Base-by-base conservation (phyloP, 2,329 filamentous ascomycete genomes). In the Pestalotiopsis fici region DNA sequence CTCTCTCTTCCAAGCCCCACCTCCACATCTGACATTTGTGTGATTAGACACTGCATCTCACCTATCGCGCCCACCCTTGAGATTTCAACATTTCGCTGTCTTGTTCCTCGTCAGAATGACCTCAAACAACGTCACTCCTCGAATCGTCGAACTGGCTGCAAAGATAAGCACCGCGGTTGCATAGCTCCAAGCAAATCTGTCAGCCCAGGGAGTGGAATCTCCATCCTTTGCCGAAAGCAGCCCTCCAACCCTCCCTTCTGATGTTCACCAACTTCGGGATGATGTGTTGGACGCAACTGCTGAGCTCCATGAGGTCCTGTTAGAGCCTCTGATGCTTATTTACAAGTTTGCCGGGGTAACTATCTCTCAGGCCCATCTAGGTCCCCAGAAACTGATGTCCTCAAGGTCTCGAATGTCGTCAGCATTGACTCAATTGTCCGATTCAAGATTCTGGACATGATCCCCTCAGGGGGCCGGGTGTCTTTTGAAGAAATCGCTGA, bases 371-470 rank as follows among this genome's bases (percentile, higher is more conserved):
- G 2, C 15, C 13, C 4, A 47, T 11, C 27, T 31, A 12, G 23
- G 9, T 57, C 6, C 55, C 27, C n/a, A 57, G 55, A 57, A 57
- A 25, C 55, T 57, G 15, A 57, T 57, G 55, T 57, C 15, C 55
- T 57, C n/a, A 57, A 57, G 55, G 55, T 31, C n/a, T 47, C n/a
- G 59, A 67, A 76, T 27, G 59, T 71, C 9, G 56, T 67, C 11
- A 72, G 74, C 66, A 66, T 79, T 5, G 69, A 69, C 21, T 78
- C 75, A 69, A 73, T 81, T 15, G 67, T 65, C 47, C 73, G 76
- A 37, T 79, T 75, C 70, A 60, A 73, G 13, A 76, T 81, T 21
- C 72, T 75, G 21, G 31, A 65, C 1, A 66, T 74, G 23, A 69
- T 81, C 0, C 78, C 78, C 2, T 28, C 70, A 0, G 66, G 72